Evolutionary conservation across 345 rosid species (phyloP), one percentile per base, ranked within the genome.

Genomic region (Gossypium ekmanianum): DNA sequence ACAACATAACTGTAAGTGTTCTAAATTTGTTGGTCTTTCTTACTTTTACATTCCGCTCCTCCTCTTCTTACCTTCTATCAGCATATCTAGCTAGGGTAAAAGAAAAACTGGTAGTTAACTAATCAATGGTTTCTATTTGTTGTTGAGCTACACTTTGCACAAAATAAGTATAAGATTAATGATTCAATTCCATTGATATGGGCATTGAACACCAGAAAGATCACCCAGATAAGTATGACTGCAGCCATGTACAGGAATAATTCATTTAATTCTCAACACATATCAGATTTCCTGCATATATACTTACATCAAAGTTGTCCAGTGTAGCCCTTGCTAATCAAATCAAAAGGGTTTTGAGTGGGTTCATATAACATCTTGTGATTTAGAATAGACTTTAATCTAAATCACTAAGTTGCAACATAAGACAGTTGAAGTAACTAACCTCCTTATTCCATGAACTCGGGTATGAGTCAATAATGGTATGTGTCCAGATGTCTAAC

Each of bases 1-100:
- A 82, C 39, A 94, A 92, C 76, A 89, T 94, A 81, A 92, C 98
- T 71, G 98, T 94, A 88, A 88, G 91, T 78, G 17, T 61, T 56
- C 76, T 68, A 7, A 10, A 16, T 10, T 62, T 48, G 5, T 47
- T 17, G 20, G 29, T 61, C 26, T 62, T 71, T 71, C 50, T 11
- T 71, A 2, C 51, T 41, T 54, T 54, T 54, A 48, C 26, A 41
- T 29, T 5, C 11, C 26, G 27, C 47, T 10, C 45, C 59, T 61
- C 44, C 48, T 34, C 47, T 18, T 29, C 61, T 27, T n/a, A 26
- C 61, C 45, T 29, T 39, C 73, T 51, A 27, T 50, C 7, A 17
- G 24, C n/a, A 10, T 51, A 39, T 57, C 24, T 56, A 58, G 44
- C 4, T 72, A 18, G 34, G 24, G n/a, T 71, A 18, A 71, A 55